phyloP scores from a whole-genome alignment of 768 basidiomycete species.

The Suillus decipiens region DNA sequence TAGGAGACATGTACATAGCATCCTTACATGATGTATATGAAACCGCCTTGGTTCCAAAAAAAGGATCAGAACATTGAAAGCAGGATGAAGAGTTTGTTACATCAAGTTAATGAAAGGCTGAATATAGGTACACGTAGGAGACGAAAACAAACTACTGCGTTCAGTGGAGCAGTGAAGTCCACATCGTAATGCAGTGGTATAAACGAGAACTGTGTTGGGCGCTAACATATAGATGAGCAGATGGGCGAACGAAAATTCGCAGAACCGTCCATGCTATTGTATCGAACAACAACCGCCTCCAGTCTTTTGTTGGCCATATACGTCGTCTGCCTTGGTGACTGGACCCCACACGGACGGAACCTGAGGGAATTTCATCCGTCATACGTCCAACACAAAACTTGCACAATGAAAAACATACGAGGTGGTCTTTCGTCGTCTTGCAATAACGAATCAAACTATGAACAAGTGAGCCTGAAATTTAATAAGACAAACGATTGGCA shows the following conservation, averaged over 20 bases:
- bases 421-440: constrained; percentile 71
- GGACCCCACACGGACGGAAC: constrained; percentile 98
- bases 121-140: constrained; percentile 18
- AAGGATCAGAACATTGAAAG: constrained; percentile 7
- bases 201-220: constrained; percentile 8
- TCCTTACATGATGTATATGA: not conserved
- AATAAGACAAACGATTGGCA: constrained; percentile 1
- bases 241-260: not conserved
- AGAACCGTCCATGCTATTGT: constrained; percentile 41
- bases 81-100: not conserved
- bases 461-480: constrained; percentile 10
- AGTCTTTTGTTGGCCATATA: constrained; percentile 75
- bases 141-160: constrained; percentile 5
- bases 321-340: constrained; percentile 89
- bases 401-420: constrained; percentile 41
- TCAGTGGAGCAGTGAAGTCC: constrained; percentile 14
- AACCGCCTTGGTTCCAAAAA: not conserved
- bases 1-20: constrained; percentile 17
- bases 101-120: constrained; percentile 9
- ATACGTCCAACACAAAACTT: not conserved
- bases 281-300: constrained; percentile 56
- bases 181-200: constrained; percentile 21
- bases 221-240: constrained; percentile 10
- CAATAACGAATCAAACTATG: constrained; percentile 71
- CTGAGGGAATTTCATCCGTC: constrained; percentile 40